phyloP scores from a whole-genome alignment of 257 asterid species.

The Przewalskia tangutica region DNA sequence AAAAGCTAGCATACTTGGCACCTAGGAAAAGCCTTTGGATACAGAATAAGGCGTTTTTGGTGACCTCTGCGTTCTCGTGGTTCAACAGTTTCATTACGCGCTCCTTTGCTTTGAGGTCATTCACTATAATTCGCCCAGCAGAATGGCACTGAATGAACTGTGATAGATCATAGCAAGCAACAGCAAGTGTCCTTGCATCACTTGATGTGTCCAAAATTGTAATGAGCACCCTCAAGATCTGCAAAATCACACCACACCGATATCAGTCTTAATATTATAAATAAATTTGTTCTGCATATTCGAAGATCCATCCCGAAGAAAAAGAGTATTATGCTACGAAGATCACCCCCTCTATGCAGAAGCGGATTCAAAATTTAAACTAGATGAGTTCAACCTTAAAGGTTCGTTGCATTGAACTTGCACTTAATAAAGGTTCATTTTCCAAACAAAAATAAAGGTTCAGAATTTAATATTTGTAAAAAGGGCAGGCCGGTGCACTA shows the following conservation, averaged over 20 bases:
- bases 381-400: neutral
- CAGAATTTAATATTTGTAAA: neutral
- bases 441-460: neutral
- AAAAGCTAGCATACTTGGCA: conserved; percentile 92
- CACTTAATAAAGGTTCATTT: neutral
- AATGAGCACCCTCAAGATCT: conserved; percentile 79
- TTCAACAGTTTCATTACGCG: conserved; percentile 91
- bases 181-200: conserved; percentile 82
- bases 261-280: neutral
- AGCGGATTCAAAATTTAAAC: neutral
- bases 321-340: neutral
- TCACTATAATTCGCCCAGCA: conserved; percentile 85
- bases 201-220: conserved; percentile 80
- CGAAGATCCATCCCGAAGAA: neutral
- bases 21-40: conserved; percentile 94
- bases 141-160: conserved; percentile 88
- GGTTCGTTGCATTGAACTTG: neutral
- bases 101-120: conserved; percentile 89
- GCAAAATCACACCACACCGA: conserved; percentile 9
- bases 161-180: conserved; percentile 86
- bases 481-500: too few species aligned
- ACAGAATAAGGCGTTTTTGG: conserved; percentile 88
- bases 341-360: neutral
- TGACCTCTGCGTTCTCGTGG: conserved; percentile 85
- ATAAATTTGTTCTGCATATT: neutral